These are phyloP conservation scores for Hanseniaspora valbyensis DNA, from an alignment of 805 yeast species.

Conservation along the genomic window DNA sequence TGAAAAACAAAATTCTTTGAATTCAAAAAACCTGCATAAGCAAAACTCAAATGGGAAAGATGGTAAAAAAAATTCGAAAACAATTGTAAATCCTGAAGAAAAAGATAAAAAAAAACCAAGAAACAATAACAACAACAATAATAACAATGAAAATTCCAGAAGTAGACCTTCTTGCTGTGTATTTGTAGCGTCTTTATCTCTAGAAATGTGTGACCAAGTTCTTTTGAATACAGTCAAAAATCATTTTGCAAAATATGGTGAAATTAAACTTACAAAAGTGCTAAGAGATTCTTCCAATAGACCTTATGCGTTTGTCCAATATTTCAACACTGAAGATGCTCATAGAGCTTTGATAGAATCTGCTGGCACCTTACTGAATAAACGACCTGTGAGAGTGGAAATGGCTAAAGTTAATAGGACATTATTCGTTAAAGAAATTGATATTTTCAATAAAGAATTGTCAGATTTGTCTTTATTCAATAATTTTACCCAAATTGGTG, in stretches of 20 bases:
- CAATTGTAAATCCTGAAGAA: background rate
- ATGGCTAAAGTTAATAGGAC: conserved; percentile 87
- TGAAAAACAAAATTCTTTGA: too few relatives aligned
- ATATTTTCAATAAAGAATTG: background rate
- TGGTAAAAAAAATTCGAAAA: too few relatives aligned
- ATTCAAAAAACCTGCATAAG: too few relatives aligned
- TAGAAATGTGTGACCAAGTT: conserved; percentile 56
- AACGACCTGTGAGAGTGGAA: conserved; percentile 74
- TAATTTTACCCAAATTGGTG: conserved; percentile 44
- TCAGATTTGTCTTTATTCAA: conserved; percentile 18
- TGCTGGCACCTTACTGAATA: conserved; percentile 58
- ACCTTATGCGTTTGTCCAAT: conserved; percentile 91
- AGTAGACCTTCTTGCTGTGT: conserved; percentile 66
- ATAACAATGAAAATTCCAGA: conserved; percentile 2
- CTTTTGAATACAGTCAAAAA: conserved; percentile 56
- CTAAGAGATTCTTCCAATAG: conserved; percentile 68
- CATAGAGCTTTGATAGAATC: conserved; percentile 54
- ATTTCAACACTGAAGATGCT: conserved; percentile 59
- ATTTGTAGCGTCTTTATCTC: conserved; percentile 73
- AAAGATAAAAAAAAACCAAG: background rate
- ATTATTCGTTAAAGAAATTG: conserved; percentile 41
- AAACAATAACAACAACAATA: background rate
- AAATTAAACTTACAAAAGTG: conserved; percentile 63
- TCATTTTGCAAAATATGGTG: conserved; percentile 64
- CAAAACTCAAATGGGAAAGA: too few relatives aligned